A percentile compares a stretch with the other conserved stretches of the same genome.
These are phyloP conservation scores for Rhododendron ovatum DNA, from an alignment of 148 eudicot genomes.

Conservation along the genomic window DNA sequence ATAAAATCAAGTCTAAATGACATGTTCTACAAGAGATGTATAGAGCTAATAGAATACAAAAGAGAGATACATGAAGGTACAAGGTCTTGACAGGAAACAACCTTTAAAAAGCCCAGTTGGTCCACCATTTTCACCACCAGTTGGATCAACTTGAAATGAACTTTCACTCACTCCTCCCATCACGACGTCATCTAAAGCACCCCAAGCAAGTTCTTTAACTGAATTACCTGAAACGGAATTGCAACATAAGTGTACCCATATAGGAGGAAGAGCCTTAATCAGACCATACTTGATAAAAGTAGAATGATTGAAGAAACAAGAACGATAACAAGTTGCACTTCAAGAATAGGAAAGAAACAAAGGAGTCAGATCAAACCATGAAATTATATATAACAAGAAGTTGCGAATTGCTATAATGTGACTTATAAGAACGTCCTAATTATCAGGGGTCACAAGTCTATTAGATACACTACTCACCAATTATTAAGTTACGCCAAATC, in stretches of 20 bases:
- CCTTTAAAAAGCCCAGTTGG: conserved; percentile 85
- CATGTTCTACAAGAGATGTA: background rate
- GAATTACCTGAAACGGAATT: conserved; percentile 42
- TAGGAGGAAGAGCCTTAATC: background rate
- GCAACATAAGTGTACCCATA: conserved; percentile 5
- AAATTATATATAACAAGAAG: background rate
- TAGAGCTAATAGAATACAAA: background rate
- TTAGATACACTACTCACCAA: background rate
- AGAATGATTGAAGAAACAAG: background rate
- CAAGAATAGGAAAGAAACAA: background rate
- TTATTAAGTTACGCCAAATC: background rate
- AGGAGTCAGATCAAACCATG: background rate
- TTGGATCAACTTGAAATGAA: conserved; percentile 59
- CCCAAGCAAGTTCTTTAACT: conserved; percentile 87
- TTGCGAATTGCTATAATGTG: background rate
- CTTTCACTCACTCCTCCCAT: conserved; percentile 99
- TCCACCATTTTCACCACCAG: conserved; percentile 79
- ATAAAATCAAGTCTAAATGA: background rate
- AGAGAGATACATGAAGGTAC: background rate
- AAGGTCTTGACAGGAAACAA: conserved; percentile 27
- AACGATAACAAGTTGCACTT: background rate
- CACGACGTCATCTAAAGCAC: conserved; percentile 95
- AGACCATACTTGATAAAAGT: background rate
- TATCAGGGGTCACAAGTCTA: background rate
- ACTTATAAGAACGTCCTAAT: background rate